Evolutionary conservation across 1,284 basidiomycete species (phyloP), one percentile per base, ranked within the genome.

Genomic region (Prillingera fragicola): DNA sequence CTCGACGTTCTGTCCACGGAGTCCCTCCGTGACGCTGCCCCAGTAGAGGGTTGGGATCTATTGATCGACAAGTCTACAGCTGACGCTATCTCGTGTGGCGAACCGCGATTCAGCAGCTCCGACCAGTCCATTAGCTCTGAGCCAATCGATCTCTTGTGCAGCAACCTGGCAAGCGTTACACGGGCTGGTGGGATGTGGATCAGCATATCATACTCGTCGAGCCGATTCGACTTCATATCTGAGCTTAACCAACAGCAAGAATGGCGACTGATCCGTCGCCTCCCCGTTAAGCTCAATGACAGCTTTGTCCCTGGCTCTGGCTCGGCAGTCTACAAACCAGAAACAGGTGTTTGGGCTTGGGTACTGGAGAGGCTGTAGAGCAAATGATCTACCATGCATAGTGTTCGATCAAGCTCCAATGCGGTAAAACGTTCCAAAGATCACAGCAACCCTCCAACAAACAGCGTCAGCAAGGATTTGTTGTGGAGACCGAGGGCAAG

Each of bases 41-140:
- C 53, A 8, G 15, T 35, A 2, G 41, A 29, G 9, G 51, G 54
- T 14, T 69, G 59, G 56, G 58, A 67, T 37, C 19, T 68, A 8
- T 8, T 68, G 1, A 26, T 68, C 22, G 67, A 70, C 46, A 70
- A 70, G 43, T 67, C 65, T 0, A 68, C 67, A 0, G 61, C 62
- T 1, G 67, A 70, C 40, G 67, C 67, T 3, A 68, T 70, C 8
- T 65, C 67, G 5, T 68, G 66, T 36, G 57, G 59, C 2, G 54
- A 44, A n/a, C 41, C 44, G 22, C 24, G 3, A 22, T 18, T 19
- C 23, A 15, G 21, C 17, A 17, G 13, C 15, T 10, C 24, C 12
- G 5, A 18, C 19, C 13, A 8, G 0, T 6, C 5, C 4, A 1
- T 26, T 19, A 33, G 31, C 15, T 13, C 8, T 2, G 56, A 61